A percentile compares a stretch with the other conserved stretches of the same genome.
Evolutionary conservation across 2,329 filamentous ascomycete species (phyloP).

Genomic region (Clonostachys rhizophaga): DNA sequence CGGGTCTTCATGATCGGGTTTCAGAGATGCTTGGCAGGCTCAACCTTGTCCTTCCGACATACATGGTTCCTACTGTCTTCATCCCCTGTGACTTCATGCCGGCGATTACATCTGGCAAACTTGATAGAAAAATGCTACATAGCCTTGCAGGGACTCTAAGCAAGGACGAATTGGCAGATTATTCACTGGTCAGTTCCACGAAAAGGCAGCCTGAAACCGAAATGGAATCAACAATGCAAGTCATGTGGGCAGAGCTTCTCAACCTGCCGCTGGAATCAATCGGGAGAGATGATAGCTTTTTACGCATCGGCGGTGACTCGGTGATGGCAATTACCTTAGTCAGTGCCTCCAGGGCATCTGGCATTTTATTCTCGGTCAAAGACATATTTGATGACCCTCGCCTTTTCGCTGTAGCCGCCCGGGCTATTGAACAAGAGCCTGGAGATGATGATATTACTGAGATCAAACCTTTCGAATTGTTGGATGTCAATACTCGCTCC

Average conservation of each 20-base stretch:
- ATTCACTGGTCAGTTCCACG: background rate
- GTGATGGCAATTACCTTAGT: slow-evolving; percentile 6
- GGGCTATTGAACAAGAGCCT: background rate
- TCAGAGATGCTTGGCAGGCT: slow-evolving; percentile 4
- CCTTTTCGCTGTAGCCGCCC: background rate
- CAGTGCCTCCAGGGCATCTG: background rate
- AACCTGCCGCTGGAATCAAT: slow-evolving; percentile 1
- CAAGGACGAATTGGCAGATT: background rate
- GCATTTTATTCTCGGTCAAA: slow-evolving; percentile 1
- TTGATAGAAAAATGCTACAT: slow-evolving; percentile 4
- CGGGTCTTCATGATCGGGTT: background rate
- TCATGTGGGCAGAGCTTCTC: slow-evolving; percentile 2
- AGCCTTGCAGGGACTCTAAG: background rate
- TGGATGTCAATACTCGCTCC: slow-evolving; percentile 7
- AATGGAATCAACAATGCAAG: slow-evolving; percentile 1
- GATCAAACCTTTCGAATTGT: background rate
- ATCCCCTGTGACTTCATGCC: slow-evolving; percentile 10
- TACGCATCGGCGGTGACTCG: slow-evolving; percentile 8
- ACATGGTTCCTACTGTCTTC: slow-evolving; percentile 10
- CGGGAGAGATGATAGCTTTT: slow-evolving; percentile 5
- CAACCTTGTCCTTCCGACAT: slow-evolving; percentile 6
- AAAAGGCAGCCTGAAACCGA: background rate
- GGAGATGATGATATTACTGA: slow-evolving; percentile 7
- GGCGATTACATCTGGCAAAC: slow-evolving; percentile 8
- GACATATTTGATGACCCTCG: slow-evolving; percentile 5